Evolutionary conservation across 2,329 filamentous ascomycete genomes (phyloP), one percentile per base, ranked within the genome.

Genomic region (Cladosporium austrohemisphaericum): DNA sequence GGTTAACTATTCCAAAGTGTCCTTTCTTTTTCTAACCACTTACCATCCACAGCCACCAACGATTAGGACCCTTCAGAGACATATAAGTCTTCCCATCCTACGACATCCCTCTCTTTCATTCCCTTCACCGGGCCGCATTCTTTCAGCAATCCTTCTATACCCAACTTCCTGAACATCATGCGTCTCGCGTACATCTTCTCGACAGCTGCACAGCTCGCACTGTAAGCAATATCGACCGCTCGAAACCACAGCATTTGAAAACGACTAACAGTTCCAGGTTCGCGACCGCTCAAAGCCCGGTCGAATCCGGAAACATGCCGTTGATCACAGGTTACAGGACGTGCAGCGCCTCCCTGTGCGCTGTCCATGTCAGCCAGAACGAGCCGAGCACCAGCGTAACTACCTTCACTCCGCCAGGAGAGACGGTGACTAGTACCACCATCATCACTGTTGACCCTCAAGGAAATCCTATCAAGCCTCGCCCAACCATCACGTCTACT

Each of bases 331-430:
- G n/a, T n/a, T n/a, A n/a, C n/a, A n/a, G n/a, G n/a, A n/a, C n/a
- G n/a, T n/a, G n/a, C n/a, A n/a, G n/a, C n/a, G n/a, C n/a, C n/a
- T n/a, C n/a, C n/a, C n/a, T n/a, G n/a, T n/a, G n/a, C n/a, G n/a
- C n/a, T n/a, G n/a, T n/a, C n/a, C n/a, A n/a, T n/a, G n/a, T n/a
- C n/a, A n/a, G n/a, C n/a, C n/a, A n/a, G n/a, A n/a, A n/a, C n/a
- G n/a, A n/a, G n/a, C n/a, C n/a, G n/a, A n/a, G n/a, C 41, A 62
- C 57, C 33, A 33, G 43, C 18, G 14, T 40, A 8, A 16, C 38
- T 13, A 28, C 23, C 16, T 10, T 29, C 23, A 41, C 38, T 22
- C 38, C 38, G 10, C 23, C 23, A 22, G 14, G 33, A 8, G 13
- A n/a, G 33, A 41, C 26, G 3, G 22, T 41, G 2, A 23, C 11